Evolutionary conservation across 176 grass and related monocot genomes (phyloP).

Genomic region (Chloris gayana): DNA sequence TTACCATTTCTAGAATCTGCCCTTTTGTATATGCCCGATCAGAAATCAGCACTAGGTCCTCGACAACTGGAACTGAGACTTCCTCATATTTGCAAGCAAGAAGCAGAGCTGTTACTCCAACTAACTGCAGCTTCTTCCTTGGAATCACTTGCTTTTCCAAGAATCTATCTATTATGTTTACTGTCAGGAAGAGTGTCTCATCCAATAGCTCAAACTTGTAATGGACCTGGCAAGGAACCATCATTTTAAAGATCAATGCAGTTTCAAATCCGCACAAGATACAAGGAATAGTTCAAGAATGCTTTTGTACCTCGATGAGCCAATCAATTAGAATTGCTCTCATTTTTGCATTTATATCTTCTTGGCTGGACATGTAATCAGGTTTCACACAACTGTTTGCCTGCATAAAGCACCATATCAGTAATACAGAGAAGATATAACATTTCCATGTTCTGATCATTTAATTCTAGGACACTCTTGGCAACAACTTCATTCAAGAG

Average conservation of each 20-base stretch:
- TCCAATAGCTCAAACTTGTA: slow-evolving; percentile 96
- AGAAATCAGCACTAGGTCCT: slow-evolving; percentile 80
- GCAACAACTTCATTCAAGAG: background rate
- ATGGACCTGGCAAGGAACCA: slow-evolving; percentile 66
- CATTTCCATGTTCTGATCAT: slow-evolving; percentile 2
- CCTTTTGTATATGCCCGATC: slow-evolving; percentile 70
- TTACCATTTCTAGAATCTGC: slow-evolving; percentile 93
- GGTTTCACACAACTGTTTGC: slow-evolving; percentile 54
- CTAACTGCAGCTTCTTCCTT: slow-evolving; percentile 88
- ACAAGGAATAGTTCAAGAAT: background rate
- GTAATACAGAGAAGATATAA: slow-evolving; percentile 30
- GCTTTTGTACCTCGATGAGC: slow-evolving; percentile 79
- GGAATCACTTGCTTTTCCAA: slow-evolving; percentile 66
- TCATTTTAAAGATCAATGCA: slow-evolving; percentile 4
- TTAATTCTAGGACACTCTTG: background rate
- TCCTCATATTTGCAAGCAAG: slow-evolving; percentile 97
- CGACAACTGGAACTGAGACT: slow-evolving; percentile 84
- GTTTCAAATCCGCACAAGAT: background rate
- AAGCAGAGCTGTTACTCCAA: slow-evolving; percentile 90
- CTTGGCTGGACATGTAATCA: slow-evolving; percentile 80
- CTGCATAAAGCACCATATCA: slow-evolving; percentile 47
- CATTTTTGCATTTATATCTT: slow-evolving; percentile 94
- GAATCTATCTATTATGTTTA: slow-evolving; percentile 95
- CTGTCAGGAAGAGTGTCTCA: slow-evolving; percentile 88
- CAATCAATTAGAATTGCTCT: slow-evolving; percentile 86